A percentile compares a stretch with the other conserved stretches of the same genome.
These are phyloP conservation scores for Ilex paraguariensis DNA, from an alignment of 305 asterid genomes.

Conservation along the genomic window DNA sequence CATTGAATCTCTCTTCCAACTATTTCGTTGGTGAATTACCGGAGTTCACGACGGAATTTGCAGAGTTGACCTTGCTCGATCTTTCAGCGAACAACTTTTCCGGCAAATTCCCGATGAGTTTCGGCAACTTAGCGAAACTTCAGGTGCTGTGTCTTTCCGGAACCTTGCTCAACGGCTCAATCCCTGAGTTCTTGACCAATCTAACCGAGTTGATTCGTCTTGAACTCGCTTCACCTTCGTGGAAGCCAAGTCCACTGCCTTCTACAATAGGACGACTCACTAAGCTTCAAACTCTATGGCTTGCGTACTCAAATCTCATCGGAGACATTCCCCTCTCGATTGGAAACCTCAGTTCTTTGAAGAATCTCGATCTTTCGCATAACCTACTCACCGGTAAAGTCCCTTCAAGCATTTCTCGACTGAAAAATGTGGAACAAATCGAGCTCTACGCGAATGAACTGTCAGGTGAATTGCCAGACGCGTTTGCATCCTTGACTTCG, in stretches of 20 bases:
- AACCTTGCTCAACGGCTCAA: conserved; percentile 63
- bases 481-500: conserved; percentile 46
- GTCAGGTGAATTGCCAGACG: conserved; percentile 73
- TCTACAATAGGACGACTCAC: conserved; percentile 49
- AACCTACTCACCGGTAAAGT: conserved; percentile 56
- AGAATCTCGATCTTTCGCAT: conserved; percentile 42
- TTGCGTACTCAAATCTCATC: conserved; percentile 29
- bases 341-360: conserved; percentile 42
- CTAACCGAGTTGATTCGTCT: conserved; percentile 58
- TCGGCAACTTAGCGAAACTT: conserved; percentile 40
- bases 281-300: conserved; percentile 44
- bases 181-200: conserved; percentile 61
- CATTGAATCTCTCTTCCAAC: conserved; percentile 48
- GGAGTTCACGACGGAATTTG: conserved; percentile 34
- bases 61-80: conserved; percentile 49
- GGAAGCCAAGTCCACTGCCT: conserved; percentile 51
- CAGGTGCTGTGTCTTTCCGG: conserved; percentile 38
- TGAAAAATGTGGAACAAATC: conserved; percentile 39
- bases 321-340: conserved; percentile 74
- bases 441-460: conserved; percentile 50
- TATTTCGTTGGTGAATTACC: conserved; percentile 62
- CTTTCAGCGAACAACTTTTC: conserved; percentile 56
- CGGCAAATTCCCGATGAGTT: conserved; percentile 61
- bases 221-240: conserved; percentile 41
- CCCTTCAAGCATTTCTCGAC: conserved; percentile 55